phyloP scores from a whole-genome alignment of 306 rosid species.

The Malus fusca region DNA sequence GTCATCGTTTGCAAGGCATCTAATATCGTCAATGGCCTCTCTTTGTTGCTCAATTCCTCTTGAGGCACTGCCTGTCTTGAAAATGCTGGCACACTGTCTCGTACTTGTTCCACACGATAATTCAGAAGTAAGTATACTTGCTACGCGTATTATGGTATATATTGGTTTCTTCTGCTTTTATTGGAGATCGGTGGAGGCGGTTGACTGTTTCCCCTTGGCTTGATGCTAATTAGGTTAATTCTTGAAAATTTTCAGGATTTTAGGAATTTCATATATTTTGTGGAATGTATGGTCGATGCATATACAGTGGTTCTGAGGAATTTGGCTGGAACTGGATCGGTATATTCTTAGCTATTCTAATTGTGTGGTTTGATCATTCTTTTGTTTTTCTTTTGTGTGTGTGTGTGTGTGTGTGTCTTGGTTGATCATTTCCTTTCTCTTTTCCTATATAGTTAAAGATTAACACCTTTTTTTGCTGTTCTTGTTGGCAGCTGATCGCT shows the following conservation, averaged over 20 bases:
- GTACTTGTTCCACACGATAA: slow-evolving; percentile 40
- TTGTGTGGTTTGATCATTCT: background rate
- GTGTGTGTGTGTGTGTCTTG: no score
- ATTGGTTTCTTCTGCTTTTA: background rate
- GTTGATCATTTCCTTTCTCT: no score
- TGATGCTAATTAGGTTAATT: background rate
- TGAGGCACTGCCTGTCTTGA: slow-evolving; percentile 62
- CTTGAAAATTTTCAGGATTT: slow-evolving; percentile 45
- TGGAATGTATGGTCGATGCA: slow-evolving; percentile 61
- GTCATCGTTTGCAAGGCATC: slow-evolving; percentile 42
- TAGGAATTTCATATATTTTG: slow-evolving; percentile 42
- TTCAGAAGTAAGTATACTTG: slow-evolving; percentile 52
- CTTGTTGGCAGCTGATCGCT: slow-evolving; percentile 38
- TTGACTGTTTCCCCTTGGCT: background rate
- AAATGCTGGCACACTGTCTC: slow-evolving; percentile 52
- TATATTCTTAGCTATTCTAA: slow-evolving; percentile 26
- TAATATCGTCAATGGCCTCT: slow-evolving; percentile 53
- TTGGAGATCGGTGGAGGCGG: background rate
- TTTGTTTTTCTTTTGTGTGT: slow-evolving; percentile 4
- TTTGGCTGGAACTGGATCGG: slow-evolving; percentile 48
- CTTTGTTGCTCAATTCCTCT: slow-evolving; percentile 64
- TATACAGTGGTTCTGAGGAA: slow-evolving; percentile 54
- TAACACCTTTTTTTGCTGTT: background rate
- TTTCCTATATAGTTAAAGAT: background rate
- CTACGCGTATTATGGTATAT: background rate